Evolutionary conservation across 768 basidiomycete genomes (phyloP), one percentile per base, ranked within the genome.

Genomic region (Tubosaeta sp.): DNA sequence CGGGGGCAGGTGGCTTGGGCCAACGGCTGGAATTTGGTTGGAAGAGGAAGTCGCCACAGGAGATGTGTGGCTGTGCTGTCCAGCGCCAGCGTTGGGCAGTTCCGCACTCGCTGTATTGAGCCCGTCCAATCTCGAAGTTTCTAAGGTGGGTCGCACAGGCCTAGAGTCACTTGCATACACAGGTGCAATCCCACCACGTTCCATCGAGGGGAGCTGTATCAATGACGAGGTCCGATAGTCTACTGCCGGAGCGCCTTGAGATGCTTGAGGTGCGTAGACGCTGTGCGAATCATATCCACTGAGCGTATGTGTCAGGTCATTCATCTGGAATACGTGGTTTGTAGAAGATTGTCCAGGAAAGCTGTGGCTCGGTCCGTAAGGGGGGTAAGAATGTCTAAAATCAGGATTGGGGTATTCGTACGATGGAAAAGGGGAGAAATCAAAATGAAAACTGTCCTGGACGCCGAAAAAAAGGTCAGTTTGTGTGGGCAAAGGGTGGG

Each of bases 61-160:
- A 22, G 49, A 25, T 16, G 49, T 25, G 52, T 56, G 62, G 67
- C 65, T 65, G 52, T 63, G 42, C 25, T 13, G 41, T 8, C 31
- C 24, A 19, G 29, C 40, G 11, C 19, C 44, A 29, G 42, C 29
- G 43, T 46, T 40, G 40, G 44, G 30, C n/a, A 49, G 25, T 14
- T 41, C 46, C 7, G 13, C 8, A 8, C 16, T 55, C 43, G 43
- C 53, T 48, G 63, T 61, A 56, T 19, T 40, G 31, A 36, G 42
- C 22, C 31, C 44, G 18, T 31, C 27, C 18, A 29, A 38, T 36
- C 31, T 22, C 36, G 25, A 32, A 35, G 32, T 42, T 29, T 34
- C 45, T 44, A 50, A 21, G 18, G 22, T 21, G n/a, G 29, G 54
- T 16, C 24, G 44, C 40, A 44, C 16, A 42, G 25, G 22, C 27